Evolutionary conservation across 2,329 filamentous ascomycete genomes (phyloP), one percentile per base, ranked within the genome.

Genomic region (Epichloe sibirici): DNA sequence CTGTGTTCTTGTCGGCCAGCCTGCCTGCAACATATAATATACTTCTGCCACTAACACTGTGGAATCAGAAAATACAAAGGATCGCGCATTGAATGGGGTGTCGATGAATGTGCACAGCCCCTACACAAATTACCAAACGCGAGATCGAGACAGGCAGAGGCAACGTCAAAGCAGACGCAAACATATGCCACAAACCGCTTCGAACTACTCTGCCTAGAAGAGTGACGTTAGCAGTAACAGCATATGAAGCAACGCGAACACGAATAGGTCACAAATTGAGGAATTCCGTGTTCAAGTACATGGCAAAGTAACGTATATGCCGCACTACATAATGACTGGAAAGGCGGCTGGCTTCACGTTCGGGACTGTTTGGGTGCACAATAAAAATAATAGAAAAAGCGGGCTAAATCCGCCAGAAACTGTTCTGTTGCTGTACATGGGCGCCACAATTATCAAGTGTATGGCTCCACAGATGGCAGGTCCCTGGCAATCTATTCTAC

Each of bases 61-160:
- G 21, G 8, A 65, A 45, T n/a, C 17, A 56, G 78, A 13, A 76
- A 75, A 34, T 94, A 93, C 70, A 88, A 83, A 62, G 75, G 78
- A 23, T 81, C 42, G 3, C 82, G 76, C 56, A 85, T 94, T 58
- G 80, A 84, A 13, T 91, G 82, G 76, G 81, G 76, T 55, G 66
- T 71, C 0, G 88, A 94, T 60, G 86, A 90, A 59, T 94, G 88
- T 62, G 78, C 79, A 39, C 74, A 77, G 52, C 75, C 82, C 1
- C 65, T 85, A 47, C 64, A 72, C 43, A 53, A 53, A 8, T 54
- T 58, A 39, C 62, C 51, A 9, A 39, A 45, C 17, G 48, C 35
- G 17, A 45, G 11, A 38, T 13, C 28, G 6, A 38, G 40, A 50
- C 28, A 13, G 5, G 31, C 17, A 39, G 31, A 43, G 2, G 5